Percentiles rank a stretch among this genome's conserved stretches.
Conservation (phyloP, 257 asterid species). For the Paraleonurus japonicus region DNA sequence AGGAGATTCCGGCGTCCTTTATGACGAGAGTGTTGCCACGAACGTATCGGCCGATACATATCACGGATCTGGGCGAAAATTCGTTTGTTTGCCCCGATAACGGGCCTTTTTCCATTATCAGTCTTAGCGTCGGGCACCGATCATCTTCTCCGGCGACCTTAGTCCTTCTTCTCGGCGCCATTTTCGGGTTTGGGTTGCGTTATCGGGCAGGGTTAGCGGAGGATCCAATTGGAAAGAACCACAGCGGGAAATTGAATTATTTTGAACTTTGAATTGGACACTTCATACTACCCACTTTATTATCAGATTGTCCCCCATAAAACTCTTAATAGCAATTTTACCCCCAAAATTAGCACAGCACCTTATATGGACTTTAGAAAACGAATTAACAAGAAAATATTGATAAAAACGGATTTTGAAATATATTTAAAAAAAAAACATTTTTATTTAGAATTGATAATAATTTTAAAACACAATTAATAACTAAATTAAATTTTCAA, state of each 20-base stretch:
- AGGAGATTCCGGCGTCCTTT: slow-evolving; percentile 74
- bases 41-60: slow-evolving; percentile 61
- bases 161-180: slow-evolving; percentile 36
- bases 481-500: too few species aligned
- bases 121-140: slow-evolving; percentile 40
- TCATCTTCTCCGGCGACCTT: slow-evolving; percentile 23
- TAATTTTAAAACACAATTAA: too few species aligned
- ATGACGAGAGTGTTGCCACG: slow-evolving; percentile 65
- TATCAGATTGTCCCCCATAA: background rate
- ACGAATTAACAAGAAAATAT: too few species aligned
- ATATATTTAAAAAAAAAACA: too few species aligned
- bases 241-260: background rate
- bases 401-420: too few species aligned
- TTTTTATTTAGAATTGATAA: too few species aligned
- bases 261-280: background rate
- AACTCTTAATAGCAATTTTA: background rate
- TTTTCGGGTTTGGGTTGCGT: slow-evolving; percentile 16
- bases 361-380: too few species aligned
- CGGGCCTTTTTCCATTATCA: slow-evolving; percentile 62
- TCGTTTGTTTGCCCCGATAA: slow-evolving; percentile 43
- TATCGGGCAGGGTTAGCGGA: background rate
- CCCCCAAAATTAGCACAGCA: background rate
- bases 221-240: background rate
- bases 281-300: background rate
- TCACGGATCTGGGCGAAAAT: slow-evolving; percentile 38